A percentile compares a stretch with the other conserved stretches of the same genome.
phyloP scores from a whole-genome alignment of 2,329 filamentous ascomycete species.

The Pseudocercospora eumusae region DNA sequence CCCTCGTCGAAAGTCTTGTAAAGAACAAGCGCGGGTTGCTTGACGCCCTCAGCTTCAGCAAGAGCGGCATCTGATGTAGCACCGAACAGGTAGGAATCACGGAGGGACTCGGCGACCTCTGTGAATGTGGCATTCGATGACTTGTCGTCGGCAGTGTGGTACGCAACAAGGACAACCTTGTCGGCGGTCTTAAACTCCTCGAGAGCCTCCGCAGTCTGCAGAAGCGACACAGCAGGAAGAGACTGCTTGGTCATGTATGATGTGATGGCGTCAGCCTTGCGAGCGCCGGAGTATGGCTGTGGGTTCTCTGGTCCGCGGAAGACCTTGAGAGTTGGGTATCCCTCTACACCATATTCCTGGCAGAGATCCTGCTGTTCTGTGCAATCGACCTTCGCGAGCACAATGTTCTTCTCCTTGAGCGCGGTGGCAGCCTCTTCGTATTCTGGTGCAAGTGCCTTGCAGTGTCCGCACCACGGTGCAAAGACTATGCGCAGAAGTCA shows the following conservation, averaged over 20 bases:
- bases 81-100: slow-evolving; percentile 92
- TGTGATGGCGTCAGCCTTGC: slow-evolving; percentile 76
- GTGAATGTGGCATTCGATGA: slow-evolving; percentile 83
- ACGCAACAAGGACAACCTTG: slow-evolving; percentile 92
- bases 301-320: slow-evolving; percentile 88
- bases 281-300: slow-evolving; percentile 80
- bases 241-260: slow-evolving; percentile 99
- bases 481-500: slow-evolving; percentile 62
- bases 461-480: slow-evolving; percentile 96
- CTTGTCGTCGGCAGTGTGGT: slow-evolving; percentile 79
- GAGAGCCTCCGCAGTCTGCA: slow-evolving; percentile 73
- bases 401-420: slow-evolving; percentile 85
- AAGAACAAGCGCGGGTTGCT: slow-evolving; percentile 81
- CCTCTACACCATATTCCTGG: slow-evolving; percentile 86
- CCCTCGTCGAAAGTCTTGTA: slow-evolving; percentile 99
- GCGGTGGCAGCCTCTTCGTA: slow-evolving; percentile 84
- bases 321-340: slow-evolving; percentile 98
- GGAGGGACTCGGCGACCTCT: slow-evolving; percentile 69
- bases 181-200: slow-evolving; percentile 98
- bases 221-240: slow-evolving; percentile 82
- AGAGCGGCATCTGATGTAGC: slow-evolving; percentile 79
- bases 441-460: slow-evolving; percentile 94
- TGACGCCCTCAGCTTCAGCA: slow-evolving; percentile 87
- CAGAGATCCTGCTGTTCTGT: slow-evolving; percentile 92
- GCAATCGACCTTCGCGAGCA: slow-evolving; percentile 87